These are phyloP conservation scores for Arabidopsis suecica DNA, from an alignment of 345 rosid species.

Conservation along the genomic window DNA sequence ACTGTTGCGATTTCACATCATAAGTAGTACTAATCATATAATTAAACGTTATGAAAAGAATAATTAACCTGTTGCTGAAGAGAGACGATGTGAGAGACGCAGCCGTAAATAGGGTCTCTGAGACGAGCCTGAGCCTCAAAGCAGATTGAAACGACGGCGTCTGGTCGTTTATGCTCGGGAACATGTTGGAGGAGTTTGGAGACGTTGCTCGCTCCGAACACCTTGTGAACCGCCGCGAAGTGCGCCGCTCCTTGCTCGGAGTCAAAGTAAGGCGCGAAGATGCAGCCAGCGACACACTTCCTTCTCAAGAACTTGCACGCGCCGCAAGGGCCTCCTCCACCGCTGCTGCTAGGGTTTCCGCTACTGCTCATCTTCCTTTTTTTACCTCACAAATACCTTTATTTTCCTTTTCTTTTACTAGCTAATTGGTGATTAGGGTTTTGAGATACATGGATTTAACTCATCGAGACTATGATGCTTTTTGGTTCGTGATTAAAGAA, in stretches of 20 bases:
- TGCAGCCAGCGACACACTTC: slow-evolving; percentile 80
- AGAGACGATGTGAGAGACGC: slow-evolving; percentile 74
- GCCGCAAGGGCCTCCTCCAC: slow-evolving; percentile 77
- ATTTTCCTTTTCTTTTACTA: background rate
- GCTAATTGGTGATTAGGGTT: slow-evolving; percentile 33
- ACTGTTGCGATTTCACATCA: slow-evolving; percentile 26
- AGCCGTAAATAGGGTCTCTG: slow-evolving; percentile 79
- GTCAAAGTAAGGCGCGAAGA: slow-evolving; percentile 81
- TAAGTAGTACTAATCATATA: background rate
- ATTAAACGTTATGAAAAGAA: background rate
- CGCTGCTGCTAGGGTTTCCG: slow-evolving; percentile 49
- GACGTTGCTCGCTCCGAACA: slow-evolving; percentile 92
- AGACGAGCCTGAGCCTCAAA: slow-evolving; percentile 82
- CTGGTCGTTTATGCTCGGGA: slow-evolving; percentile 65
- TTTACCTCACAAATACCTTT: background rate
- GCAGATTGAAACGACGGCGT: slow-evolving; percentile 73
- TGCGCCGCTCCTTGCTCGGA: slow-evolving; percentile 84
- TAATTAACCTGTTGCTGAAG: slow-evolving; percentile 71
- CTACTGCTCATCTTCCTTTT: slow-evolving; percentile 37
- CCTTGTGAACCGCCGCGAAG: slow-evolving; percentile 85
- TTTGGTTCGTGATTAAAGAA: background rate
- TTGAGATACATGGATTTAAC: background rate
- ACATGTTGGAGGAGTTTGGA: slow-evolving; percentile 73
- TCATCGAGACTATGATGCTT: slow-evolving; percentile 14
- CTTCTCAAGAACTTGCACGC: slow-evolving; percentile 88